Percentiles rank a stretch among this genome's conserved stretches.
Conservation (phyloP, 2,329 filamentous ascomycete genomes). For the Alternaria burnsii region DNA sequence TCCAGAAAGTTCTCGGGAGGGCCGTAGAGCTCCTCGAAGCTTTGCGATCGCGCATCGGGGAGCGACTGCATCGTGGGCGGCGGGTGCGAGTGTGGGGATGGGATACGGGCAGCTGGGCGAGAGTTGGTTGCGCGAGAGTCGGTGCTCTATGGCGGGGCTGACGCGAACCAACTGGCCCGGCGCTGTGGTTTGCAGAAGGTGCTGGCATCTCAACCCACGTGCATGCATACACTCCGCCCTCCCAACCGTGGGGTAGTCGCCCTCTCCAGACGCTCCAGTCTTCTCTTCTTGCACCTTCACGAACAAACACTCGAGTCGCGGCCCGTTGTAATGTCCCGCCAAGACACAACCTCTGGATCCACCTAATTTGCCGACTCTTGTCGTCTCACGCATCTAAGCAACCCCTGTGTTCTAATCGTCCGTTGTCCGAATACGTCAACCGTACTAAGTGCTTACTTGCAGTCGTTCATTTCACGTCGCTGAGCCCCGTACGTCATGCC, state of each 20-base stretch:
- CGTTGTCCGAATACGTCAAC: not conserved
- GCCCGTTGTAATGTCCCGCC: not conserved
- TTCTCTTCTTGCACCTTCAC: not conserved
- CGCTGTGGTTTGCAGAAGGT: slow-evolving; percentile 7
- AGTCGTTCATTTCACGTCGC: not conserved
- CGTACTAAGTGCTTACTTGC: not conserved
- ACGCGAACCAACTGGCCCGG: slow-evolving; percentile 24
- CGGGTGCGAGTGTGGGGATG: not conserved
- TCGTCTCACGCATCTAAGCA: not conserved
- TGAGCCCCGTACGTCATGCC: not conserved
- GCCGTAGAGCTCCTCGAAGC: slow-evolving; percentile 98
- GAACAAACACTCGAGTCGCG: not conserved
- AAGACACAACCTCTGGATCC: not conserved
- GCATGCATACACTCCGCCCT: not conserved
- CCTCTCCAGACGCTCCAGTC: no score
- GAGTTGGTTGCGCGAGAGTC: slow-evolving; percentile 19
- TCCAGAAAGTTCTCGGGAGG: slow-evolving; percentile 98
- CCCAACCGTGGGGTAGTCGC: no score
- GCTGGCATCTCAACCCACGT: slow-evolving; percentile 13
- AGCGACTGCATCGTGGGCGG: slow-evolving; percentile 65
- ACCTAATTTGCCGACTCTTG: not conserved
- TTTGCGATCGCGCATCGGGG: slow-evolving; percentile 81
- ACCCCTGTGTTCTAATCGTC: not conserved
- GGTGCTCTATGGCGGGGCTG: slow-evolving; percentile 25
- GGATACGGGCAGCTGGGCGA: slow-evolving; percentile 1